Conservation (phyloP, 495 filamentous ascomycete genomes). For the Penicillium ochrochloron region DNA sequence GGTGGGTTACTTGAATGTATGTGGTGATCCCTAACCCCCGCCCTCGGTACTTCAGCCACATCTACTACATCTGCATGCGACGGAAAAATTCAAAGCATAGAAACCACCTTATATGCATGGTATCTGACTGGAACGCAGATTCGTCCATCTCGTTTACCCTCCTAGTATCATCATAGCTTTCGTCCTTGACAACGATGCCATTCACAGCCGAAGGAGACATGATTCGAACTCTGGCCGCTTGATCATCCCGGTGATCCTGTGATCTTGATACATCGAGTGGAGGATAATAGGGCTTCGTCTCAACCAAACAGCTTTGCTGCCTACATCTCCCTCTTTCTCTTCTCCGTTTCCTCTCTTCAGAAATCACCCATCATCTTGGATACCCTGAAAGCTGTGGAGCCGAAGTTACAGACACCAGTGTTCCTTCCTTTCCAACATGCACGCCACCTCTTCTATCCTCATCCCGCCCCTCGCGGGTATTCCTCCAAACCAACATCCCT, state of each 20-base stretch:
- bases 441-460: slow-evolving; percentile 17
- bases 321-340: background rate
- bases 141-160: background rate
- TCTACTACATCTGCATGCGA: slow-evolving; percentile 20
- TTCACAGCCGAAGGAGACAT: slow-evolving; percentile 13
- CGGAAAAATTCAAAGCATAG: slow-evolving; percentile 9
- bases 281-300: slow-evolving; percentile 3
- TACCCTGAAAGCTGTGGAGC: background rate
- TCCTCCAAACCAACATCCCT: slow-evolving; percentile 19
- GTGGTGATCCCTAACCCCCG: slow-evolving; percentile 6
- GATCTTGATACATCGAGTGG: slow-evolving; percentile 3
- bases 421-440: slow-evolving; percentile 24
- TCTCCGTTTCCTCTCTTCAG: background rate
- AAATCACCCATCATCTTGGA: background rate
- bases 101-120: slow-evolving; percentile 8
- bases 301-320: background rate
- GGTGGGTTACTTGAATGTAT: slow-evolving; percentile 19
- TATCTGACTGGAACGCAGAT: slow-evolving; percentile 10
- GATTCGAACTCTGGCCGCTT: slow-evolving; percentile 15
- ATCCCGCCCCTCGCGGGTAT: slow-evolving; percentile 20
- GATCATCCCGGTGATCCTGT: slow-evolving; percentile 11
- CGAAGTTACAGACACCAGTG: background rate
- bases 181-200: slow-evolving; percentile 4
- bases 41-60: slow-evolving; percentile 3
- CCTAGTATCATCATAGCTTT: background rate